Evolutionary conservation across 129 eudicot species (phyloP).

Genomic region (Chrysanthemum makinoi): DNA sequence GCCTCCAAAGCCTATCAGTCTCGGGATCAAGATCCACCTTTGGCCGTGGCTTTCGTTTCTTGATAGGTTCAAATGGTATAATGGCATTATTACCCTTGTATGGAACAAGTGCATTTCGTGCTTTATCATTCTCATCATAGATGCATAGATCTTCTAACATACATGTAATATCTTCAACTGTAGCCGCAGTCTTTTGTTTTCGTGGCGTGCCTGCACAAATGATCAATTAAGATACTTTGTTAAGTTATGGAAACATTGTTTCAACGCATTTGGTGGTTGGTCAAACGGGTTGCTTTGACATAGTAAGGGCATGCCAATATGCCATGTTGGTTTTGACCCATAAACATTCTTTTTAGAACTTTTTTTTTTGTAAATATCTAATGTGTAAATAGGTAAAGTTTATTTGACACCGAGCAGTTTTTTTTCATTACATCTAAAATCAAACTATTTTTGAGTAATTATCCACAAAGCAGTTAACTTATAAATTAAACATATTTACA

Average conservation of each 20-base stretch:
- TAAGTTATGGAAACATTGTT: not conserved
- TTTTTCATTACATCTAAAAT: too few species aligned
- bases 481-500: too few species aligned
- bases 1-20: slow-evolving; percentile 81
- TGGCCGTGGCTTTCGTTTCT: slow-evolving; percentile 65
- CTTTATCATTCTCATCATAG: slow-evolving; percentile 27
- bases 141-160: slow-evolving; percentile 42
- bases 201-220: slow-evolving; percentile 44
- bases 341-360: too few species aligned
- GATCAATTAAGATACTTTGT: not conserved
- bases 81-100: slow-evolving; percentile 52
- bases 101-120: slow-evolving; percentile 63
- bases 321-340: too few species aligned
- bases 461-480: too few species aligned
- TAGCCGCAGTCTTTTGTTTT: slow-evolving; percentile 22
- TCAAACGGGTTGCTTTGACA: too few species aligned
- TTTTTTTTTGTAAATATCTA: too few species aligned
- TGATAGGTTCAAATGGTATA: slow-evolving; percentile 63
- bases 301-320: too few species aligned
- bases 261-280: too few species aligned
- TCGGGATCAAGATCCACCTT: slow-evolving; percentile 96
- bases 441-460: too few species aligned
- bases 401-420: too few species aligned
- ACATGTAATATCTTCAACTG: slow-evolving; percentile 46
- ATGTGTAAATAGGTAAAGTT: too few species aligned